These are phyloP conservation scores for Pisolithus orientalis DNA, from an alignment of 768 basidiomycete genomes.

Conservation along the genomic window DNA sequence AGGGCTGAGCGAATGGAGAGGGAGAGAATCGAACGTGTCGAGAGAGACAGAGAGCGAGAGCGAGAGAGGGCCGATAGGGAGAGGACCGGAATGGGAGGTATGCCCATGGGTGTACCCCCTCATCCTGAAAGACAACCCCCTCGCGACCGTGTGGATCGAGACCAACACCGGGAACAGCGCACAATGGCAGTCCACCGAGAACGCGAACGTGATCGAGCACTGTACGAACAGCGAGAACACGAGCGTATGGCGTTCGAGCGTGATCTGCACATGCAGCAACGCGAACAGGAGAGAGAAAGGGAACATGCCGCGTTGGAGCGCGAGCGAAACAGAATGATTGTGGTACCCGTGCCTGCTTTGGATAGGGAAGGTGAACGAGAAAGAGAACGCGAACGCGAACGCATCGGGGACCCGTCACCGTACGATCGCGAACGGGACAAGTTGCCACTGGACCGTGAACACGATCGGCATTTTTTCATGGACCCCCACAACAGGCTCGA, in stretches of 20 bases:
- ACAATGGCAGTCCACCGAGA: constrained; percentile 6
- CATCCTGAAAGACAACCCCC: background rate
- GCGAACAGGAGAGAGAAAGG: constrained; percentile 21
- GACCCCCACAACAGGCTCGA: constrained; percentile 14
- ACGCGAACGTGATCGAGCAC: constrained; percentile 14
- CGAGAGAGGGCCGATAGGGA: constrained; percentile 8
- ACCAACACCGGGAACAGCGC: constrained; percentile 16
- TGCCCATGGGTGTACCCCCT: constrained; percentile 3
- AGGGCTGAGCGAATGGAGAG: background rate
- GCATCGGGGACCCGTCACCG: background rate
- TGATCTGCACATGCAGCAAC: constrained; percentile 10
- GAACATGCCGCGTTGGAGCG: constrained; percentile 19
- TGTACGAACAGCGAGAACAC: constrained; percentile 12
- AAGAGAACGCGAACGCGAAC: background rate
- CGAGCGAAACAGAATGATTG: background rate
- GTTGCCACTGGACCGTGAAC: constrained; percentile 12
- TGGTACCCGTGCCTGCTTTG: background rate
- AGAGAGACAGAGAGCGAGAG: constrained; percentile 14
- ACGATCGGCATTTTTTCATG: constrained; percentile 6
- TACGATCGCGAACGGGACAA: constrained; percentile 7
- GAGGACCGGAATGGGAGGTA: constrained; percentile 13
- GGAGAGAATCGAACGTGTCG: background rate
- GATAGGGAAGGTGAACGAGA: background rate
- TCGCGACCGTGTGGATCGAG: constrained; percentile 2
- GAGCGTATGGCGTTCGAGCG: constrained; percentile 13